These are phyloP conservation scores for Nidularia pulvinata DNA, from an alignment of 768 basidiomycete species.

Conservation along the genomic window DNA sequence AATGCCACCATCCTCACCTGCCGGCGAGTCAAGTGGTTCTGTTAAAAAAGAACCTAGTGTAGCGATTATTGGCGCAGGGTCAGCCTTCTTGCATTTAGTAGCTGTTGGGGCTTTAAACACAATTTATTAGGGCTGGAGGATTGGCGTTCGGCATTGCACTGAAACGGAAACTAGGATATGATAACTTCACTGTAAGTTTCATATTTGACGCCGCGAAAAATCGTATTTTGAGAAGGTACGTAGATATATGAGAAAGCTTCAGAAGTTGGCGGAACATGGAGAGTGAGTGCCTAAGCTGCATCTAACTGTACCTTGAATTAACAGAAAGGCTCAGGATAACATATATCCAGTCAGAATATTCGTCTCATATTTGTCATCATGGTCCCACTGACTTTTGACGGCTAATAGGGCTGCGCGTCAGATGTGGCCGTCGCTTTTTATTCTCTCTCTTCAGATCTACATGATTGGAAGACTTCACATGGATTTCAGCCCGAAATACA, in stretches of 20 bases:
- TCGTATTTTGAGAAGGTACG: neutral
- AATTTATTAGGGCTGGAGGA: constrained; percentile 33
- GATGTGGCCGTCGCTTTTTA: constrained; percentile 42
- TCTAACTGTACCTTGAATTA: neutral
- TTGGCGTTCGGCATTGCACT: constrained; percentile 40
- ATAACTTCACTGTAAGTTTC: constrained; percentile 36
- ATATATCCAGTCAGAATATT: constrained; percentile 24
- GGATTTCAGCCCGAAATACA: constrained; percentile 39
- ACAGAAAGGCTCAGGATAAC: constrained; percentile 27
- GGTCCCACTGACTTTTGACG: neutral
- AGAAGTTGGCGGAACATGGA: constrained; percentile 52
- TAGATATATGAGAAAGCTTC: constrained; percentile 46
- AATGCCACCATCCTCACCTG: too few species aligned
- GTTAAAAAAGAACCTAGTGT: too few species aligned
- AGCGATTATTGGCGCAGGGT: constrained; percentile 34
- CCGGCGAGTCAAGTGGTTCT: too few species aligned
- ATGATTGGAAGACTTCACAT: constrained; percentile 41
- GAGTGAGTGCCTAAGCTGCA: constrained; percentile 30
- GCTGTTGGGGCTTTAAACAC: neutral
- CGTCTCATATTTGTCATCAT: neutral
- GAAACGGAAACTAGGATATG: constrained; percentile 29
- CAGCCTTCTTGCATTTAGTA: neutral
- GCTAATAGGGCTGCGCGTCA: constrained; percentile 38
- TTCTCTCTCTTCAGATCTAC: constrained; percentile 45
- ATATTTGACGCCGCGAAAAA: neutral